Evolutionary conservation across 1,284 basidiomycete genomes (phyloP).

Genomic region (Xanthoconium separans): DNA sequence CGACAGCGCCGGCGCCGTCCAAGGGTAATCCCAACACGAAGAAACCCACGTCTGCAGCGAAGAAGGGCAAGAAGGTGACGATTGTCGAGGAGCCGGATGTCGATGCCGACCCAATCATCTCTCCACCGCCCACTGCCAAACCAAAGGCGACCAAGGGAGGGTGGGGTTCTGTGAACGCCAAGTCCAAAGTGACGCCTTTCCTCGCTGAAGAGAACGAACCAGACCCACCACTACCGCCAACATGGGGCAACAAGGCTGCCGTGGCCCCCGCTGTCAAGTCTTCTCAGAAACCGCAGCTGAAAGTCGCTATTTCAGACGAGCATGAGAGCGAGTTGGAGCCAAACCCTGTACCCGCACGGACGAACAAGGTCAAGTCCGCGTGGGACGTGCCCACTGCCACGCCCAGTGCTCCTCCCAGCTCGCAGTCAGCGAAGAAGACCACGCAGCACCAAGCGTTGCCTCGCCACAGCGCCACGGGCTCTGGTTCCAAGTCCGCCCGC

Average conservation of each 20-base stretch:
- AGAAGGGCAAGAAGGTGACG: conserved; percentile 38
- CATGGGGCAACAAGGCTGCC: conserved; percentile 15
- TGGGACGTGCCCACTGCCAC: conserved; percentile 15
- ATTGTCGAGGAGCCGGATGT: conserved; percentile 49
- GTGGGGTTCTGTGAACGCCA: conserved; percentile 20
- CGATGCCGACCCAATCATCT: conserved; percentile 36
- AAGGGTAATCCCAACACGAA: conserved; percentile 24
- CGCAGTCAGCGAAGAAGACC: conserved; percentile 17
- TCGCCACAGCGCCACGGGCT: conserved; percentile 6
- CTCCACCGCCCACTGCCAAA: conserved; percentile 13
- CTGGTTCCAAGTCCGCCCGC: conserved; percentile 13
- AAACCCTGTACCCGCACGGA: conserved; percentile 1
- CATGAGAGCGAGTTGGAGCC: conserved; percentile 16
- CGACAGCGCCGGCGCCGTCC: conserved; percentile 5
- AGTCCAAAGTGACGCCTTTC: conserved; percentile 15
- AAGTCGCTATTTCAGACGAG: conserved; percentile 20
- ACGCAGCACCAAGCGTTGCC: conserved; percentile 7
- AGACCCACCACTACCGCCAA: conserved; percentile 9
- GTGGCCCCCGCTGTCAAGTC: conserved; percentile 6
- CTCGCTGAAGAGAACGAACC: conserved; percentile 13
- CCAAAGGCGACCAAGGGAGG: conserved; percentile 12
- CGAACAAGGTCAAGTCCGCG: conserved; percentile 20
- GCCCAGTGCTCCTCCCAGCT: background rate
- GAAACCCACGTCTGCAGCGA: conserved; percentile 17
- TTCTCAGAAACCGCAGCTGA: conserved; percentile 15